Evolutionary conservation across 495 filamentous ascomycete species (phyloP).

Genomic region (Hapsidospora chrysogenum): DNA sequence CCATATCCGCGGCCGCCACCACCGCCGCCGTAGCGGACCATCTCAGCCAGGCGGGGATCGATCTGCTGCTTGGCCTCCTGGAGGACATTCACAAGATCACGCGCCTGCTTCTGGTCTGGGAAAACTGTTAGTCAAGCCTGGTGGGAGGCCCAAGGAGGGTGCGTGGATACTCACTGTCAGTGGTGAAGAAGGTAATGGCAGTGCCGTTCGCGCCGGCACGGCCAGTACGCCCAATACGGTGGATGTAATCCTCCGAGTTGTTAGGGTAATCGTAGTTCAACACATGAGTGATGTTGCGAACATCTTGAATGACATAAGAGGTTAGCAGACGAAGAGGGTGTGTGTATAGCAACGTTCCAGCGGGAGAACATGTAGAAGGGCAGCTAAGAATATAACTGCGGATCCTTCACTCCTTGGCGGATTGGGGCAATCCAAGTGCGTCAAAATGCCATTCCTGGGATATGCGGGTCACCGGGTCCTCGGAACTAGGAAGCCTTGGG

Average conservation of each 20-base stretch:
- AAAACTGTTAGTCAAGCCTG: slow-evolving; percentile 12
- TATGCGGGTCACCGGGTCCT: slow-evolving; percentile 55
- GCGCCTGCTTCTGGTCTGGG: slow-evolving; percentile 85
- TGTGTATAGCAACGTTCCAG: slow-evolving; percentile 39
- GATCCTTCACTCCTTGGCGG: slow-evolving; percentile 43
- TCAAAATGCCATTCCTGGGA: slow-evolving; percentile 33
- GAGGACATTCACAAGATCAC: slow-evolving; percentile 84
- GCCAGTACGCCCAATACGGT: slow-evolving; percentile 94
- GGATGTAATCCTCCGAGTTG: slow-evolving; percentile 99
- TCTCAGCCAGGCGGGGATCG: slow-evolving; percentile 87
- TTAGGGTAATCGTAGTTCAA: slow-evolving; percentile 99
- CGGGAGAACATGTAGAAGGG: slow-evolving; percentile 26
- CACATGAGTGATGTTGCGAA: slow-evolving; percentile 99
- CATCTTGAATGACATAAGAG: slow-evolving; percentile 65
- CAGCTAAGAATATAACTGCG: background rate
- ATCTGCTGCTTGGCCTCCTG: slow-evolving; percentile 97
- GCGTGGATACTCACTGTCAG: slow-evolving; percentile 65
- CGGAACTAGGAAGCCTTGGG: slow-evolving; percentile 35
- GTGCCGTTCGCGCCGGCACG: slow-evolving; percentile 86
- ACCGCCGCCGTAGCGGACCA: slow-evolving; percentile 82
- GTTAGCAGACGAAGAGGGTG: slow-evolving; percentile 58
- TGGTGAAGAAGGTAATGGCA: slow-evolving; percentile 93
- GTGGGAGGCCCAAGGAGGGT: slow-evolving; percentile 1
- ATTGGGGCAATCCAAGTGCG: slow-evolving; percentile 33
- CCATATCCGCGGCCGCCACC: slow-evolving; percentile 59